These are phyloP conservation scores for Apiotrichum brassicae DNA, from an alignment of 1,284 basidiomycete species.

Conservation along the genomic window DNA sequence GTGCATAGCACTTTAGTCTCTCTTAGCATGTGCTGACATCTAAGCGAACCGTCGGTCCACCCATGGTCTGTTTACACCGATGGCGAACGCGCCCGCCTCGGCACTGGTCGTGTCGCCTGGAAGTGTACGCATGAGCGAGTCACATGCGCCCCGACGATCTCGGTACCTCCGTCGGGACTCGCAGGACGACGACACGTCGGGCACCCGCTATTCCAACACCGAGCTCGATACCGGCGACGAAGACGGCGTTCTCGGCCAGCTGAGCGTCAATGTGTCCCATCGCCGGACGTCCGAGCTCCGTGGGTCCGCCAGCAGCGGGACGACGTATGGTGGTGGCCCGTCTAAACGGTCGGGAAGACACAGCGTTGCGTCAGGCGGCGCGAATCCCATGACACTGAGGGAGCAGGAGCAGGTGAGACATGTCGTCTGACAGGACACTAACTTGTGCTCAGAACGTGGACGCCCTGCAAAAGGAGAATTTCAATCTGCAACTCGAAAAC, in stretches of 20 bases:
- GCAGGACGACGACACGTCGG: background rate
- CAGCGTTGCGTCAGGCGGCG: constrained; percentile 37
- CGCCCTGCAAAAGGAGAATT: constrained; percentile 89
- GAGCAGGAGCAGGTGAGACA: constrained; percentile 84
- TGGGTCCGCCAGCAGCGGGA: constrained; percentile 1
- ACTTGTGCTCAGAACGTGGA: constrained; percentile 76
- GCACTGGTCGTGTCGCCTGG: constrained; percentile 31
- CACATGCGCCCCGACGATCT: constrained; percentile 25
- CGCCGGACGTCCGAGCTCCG: constrained; percentile 7
- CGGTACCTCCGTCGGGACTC: constrained; percentile 17
- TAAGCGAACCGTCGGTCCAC: background rate
- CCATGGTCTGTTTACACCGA: constrained; percentile 1
- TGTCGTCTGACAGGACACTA: background rate
- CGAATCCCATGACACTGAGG: constrained; percentile 60
- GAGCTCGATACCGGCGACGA: constrained; percentile 10
- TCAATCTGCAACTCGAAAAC: constrained; percentile 86
- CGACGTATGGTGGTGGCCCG: constrained; percentile 23
- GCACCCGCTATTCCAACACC: background rate
- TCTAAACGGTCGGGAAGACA: constrained; percentile 41
- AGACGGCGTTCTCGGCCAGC: constrained; percentile 19
- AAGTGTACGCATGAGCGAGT: constrained; percentile 32
- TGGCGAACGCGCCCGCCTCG: constrained; percentile 13
- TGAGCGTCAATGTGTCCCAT: constrained; percentile 27
- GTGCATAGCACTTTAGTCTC: too few relatives aligned
- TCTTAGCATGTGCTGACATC: too few relatives aligned